Evolutionary conservation across 2,329 filamentous ascomycete genomes (phyloP), one percentile per base, ranked within the genome.

Genomic region (Neonectria sp.): DNA sequence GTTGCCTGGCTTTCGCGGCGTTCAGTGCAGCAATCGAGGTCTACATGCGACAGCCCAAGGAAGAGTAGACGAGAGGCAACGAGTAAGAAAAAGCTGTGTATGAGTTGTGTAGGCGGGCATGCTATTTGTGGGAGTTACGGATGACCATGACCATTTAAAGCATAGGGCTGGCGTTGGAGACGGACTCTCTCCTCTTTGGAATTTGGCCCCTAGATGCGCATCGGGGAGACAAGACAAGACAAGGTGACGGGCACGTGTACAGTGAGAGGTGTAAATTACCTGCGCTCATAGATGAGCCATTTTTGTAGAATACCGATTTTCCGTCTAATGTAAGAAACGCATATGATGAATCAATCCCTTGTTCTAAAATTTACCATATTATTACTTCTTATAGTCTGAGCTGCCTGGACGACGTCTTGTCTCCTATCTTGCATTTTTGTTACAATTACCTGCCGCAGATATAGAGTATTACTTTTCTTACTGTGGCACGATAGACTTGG

Each of bases 1-100:
- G 96, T 1, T 98, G 95, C 81, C 93, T 90, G 13, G 96, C 95
- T 1, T 99, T 99, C 81, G 96, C 96, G 63, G 95, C 94, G 1
- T 98, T 98, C 76, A 93, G 91, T 79, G 91, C 93, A 15, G 95
- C 95, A 1, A 98, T 98, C 79, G 95, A 98, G 86, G 90, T 90
- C 40, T 98, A 94, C 79, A 94, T 98, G 94, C 84, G 93, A 75
- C 92, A 92, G 86, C 92, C 93, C 72, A 89, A 84, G 80, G 89
- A 91, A 55, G 86, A 89, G 65, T 87, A 84, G 60, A 58, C 24
- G 29, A 15, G 52, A 65, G 5, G 46, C n/a, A 55, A 8, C 40
- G 24, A 17, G 55, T 27, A 9, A 15, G 63, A 46, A 57, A 17
- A 43, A 13, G 56, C 29, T 29, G 37, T 72, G 65, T 71, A 73